Percentiles rank a stretch among this genome's conserved stretches.
phyloP scores from a whole-genome alignment of 2,329 filamentous ascomycete genomes.

The Xylaria sp. region DNA sequence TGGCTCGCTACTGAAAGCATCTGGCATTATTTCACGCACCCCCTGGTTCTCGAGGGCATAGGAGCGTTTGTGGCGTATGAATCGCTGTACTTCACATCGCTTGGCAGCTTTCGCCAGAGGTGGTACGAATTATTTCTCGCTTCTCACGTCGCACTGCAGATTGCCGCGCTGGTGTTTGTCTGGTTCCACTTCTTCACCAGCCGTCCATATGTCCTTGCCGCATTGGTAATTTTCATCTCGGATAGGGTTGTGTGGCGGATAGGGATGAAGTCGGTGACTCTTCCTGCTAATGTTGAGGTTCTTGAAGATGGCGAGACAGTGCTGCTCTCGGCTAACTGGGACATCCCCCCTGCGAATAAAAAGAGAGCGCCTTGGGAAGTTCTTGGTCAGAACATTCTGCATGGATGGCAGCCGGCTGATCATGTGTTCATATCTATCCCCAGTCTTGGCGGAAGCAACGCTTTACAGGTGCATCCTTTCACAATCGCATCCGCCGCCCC shows the following conservation, averaged over 20 bases:
- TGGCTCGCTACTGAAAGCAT: conserved; percentile 52
- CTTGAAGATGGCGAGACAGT: conserved; percentile 64
- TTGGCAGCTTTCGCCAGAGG: conserved; percentile 62
- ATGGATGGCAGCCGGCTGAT: conserved; percentile 66
- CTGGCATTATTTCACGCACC: conserved; percentile 55
- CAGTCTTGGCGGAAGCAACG: conserved; percentile 55
- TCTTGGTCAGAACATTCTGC: conserved; percentile 45
- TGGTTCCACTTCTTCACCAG: conserved; percentile 63
- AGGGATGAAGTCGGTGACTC: conserved; percentile 53
- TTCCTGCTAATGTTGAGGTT: conserved; percentile 57
- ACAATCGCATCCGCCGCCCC: conserved; percentile 68
- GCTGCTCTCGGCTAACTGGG: conserved; percentile 49
- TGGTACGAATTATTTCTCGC: conserved; percentile 70
- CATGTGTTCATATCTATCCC: conserved; percentile 69
- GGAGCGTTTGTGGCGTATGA: conserved; percentile 63
- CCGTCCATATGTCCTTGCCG: conserved; percentile 57
- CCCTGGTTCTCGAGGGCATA: conserved; percentile 60
- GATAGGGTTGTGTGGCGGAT: conserved; percentile 65
- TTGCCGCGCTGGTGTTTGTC: conserved; percentile 59
- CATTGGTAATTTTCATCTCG: conserved; percentile 61
- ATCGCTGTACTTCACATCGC: conserved; percentile 65
- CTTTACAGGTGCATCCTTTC: conserved; percentile 68
- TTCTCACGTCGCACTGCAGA: conserved; percentile 62
- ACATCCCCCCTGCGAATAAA: conserved; percentile 33
- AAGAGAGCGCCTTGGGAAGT: conserved; percentile 13